Conservation (phyloP, 2,329 filamentous ascomycete genomes). For the Calonectria montana region DNA sequence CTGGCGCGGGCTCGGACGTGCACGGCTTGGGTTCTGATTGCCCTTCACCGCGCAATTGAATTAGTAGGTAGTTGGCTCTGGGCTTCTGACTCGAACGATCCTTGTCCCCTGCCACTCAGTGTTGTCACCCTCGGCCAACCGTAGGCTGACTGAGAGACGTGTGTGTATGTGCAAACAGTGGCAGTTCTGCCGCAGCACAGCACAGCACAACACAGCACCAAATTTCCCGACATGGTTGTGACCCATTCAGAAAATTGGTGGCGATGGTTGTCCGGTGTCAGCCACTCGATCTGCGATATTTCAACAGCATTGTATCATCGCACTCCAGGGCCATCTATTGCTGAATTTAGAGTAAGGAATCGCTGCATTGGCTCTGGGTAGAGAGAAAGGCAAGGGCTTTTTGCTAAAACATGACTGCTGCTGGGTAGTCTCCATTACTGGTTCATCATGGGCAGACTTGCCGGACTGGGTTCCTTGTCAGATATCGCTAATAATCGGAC, state of each 20-base stretch:
- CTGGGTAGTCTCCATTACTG: background rate
- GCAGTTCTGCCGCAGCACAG: background rate
- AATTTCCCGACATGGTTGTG: background rate
- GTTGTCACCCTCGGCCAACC: conserved; percentile 20
- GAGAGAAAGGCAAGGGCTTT: background rate
- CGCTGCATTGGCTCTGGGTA: background rate
- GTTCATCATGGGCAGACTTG: background rate
- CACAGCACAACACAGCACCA: background rate
- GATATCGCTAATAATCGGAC: conserved; percentile 19
- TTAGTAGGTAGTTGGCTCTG: background rate
- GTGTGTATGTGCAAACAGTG: background rate
- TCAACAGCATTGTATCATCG: background rate
- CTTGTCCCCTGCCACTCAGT: conserved; percentile 10
- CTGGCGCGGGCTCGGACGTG: conserved; percentile 4
- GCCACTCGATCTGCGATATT: background rate
- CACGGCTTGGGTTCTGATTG: background rate
- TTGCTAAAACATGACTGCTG: background rate
- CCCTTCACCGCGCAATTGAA: background rate
- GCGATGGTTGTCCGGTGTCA: background rate
- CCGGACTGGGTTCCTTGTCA: background rate
- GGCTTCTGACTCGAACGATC: background rate
- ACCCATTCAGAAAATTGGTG: background rate
- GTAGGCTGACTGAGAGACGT: background rate
- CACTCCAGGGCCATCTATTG: background rate
- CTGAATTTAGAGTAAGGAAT: background rate